Evolutionary conservation across 208 protist species (phyloP), one percentile per base, ranked within the genome.

Genomic region (Trypanosoma caninum): DNA sequence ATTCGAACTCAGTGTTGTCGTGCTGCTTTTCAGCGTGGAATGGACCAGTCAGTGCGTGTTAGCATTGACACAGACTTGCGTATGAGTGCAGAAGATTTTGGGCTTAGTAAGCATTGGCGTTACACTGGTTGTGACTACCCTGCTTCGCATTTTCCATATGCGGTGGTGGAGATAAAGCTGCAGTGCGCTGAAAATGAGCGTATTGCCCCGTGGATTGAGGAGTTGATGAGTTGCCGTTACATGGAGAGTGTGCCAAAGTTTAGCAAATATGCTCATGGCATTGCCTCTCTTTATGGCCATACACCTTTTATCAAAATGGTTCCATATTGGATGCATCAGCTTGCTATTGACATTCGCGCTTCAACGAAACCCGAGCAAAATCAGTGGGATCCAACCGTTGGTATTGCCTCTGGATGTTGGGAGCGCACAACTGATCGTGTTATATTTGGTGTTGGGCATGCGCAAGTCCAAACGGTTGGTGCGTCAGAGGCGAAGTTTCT

Each of bases 231-330:
- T 30, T 94, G 88, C 59, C 79, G 88, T 18, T 85, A 87, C 76
- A 94, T 94, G 88, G 89, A 95, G 63, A 82, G 83, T 59, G 68
- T 93, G 7, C 85, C 85, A 23, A 95, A 95, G 65, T 95, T 91
- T 57, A 91, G 83, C 69, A 95, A 95, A 69, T 95, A 95, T 65
- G 83, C 81, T 5, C 89, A 95, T 65, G 89, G 89, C 56, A 91
- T 93, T 63, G 89, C 89, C 44, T 77, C 81, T 3, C 72, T 95
- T 22, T 95, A 92, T 68, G 88, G 88, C 5, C 84, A 91, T 69
- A 92, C 88, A 45, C 75, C 79, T 22, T 82, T 84, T 69, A 94
- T 94, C 58, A 79, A 76, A 53, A 90, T 94, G 82, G 80, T 94
- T 22, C 88, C 88, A 0, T 94, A 94, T 76, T 94, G 88, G 84